Evolutionary conservation across 257 asterid species (phyloP).

Genomic region (Coffea eugenioides): DNA sequence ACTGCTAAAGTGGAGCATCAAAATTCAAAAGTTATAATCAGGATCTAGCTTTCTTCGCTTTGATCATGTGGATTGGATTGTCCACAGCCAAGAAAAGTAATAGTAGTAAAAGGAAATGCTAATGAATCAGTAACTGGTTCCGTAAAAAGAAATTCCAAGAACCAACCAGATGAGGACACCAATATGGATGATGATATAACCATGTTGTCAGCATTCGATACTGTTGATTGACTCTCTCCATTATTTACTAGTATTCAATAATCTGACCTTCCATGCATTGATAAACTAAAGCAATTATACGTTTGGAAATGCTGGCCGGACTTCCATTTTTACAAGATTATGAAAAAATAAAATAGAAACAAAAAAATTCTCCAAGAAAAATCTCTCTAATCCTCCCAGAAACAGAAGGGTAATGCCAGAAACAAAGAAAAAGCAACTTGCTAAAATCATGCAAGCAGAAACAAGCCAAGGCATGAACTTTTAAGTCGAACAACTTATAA

Average conservation of each 20-base stretch:
- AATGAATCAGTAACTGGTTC: neutral
- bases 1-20: neutral
- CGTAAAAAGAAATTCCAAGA: neutral
- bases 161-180: constrained; percentile 8
- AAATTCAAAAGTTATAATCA: neutral
- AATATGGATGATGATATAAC: neutral
- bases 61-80: no score
- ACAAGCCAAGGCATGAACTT: neutral
- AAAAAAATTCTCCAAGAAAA: neutral
- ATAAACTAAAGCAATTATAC: no score
- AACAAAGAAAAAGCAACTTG: neutral
- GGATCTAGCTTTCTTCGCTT: neutral
- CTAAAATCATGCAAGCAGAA: neutral
- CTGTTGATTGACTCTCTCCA: neutral
- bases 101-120: neutral
- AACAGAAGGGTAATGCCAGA: neutral
- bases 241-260: no score
- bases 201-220: neutral
- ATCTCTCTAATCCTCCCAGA: neutral
- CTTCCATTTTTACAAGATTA: neutral
- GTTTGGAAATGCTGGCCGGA: no score
- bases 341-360: neutral
- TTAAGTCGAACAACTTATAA: neutral
- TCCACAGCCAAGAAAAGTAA: no score
- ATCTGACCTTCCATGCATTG: no score